These are phyloP conservation scores for Linnemannia elongata DNA, from an alignment of 192 early-diverging fungal genomes.

Conservation along the genomic window DNA sequence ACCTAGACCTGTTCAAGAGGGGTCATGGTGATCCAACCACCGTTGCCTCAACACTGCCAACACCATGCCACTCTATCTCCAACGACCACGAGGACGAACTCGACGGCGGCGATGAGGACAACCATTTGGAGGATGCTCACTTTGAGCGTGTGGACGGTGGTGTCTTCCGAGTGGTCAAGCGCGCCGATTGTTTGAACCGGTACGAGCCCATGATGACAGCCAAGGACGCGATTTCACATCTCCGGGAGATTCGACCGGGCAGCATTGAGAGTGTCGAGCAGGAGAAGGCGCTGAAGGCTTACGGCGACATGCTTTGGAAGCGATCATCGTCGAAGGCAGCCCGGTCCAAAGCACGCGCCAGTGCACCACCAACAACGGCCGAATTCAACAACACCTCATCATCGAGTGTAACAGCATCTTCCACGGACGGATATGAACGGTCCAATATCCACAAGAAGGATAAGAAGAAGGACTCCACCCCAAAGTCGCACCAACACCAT, in stretches of 20 bases:
- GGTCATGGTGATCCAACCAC: conserved; percentile 28
- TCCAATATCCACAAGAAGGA: conserved; percentile 33
- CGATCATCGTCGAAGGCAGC: conserved; percentile 20
- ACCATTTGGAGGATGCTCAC: background rate
- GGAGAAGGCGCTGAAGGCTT: conserved; percentile 46
- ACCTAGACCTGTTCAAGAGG: conserved; percentile 42
- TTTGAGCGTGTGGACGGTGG: background rate
- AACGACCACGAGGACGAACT: background rate
- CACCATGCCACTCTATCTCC: conserved; percentile 8
- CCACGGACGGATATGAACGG: background rate
- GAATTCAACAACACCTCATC: background rate
- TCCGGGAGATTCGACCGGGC: conserved; percentile 42
- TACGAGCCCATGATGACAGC: conserved; percentile 40
- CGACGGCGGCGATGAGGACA: conserved; percentile 15
- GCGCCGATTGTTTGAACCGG: conserved; percentile 40
- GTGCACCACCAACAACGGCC: background rate
- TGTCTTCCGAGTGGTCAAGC: conserved; percentile 12
- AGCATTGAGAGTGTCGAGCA: conserved; percentile 50
- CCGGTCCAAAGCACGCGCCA: conserved; percentile 5
- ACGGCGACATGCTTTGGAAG: conserved; percentile 51
- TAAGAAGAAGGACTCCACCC: background rate
- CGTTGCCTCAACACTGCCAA: conserved; percentile 25
- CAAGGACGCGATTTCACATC: conserved; percentile 43
- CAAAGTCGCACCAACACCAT: conserved; percentile 14
- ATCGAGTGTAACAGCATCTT: background rate